A percentile compares a stretch with the other conserved stretches of the same genome.
Conservation (phyloP, 2,329 filamentous ascomycete genomes). For the Acrocalymma vagum region DNA sequence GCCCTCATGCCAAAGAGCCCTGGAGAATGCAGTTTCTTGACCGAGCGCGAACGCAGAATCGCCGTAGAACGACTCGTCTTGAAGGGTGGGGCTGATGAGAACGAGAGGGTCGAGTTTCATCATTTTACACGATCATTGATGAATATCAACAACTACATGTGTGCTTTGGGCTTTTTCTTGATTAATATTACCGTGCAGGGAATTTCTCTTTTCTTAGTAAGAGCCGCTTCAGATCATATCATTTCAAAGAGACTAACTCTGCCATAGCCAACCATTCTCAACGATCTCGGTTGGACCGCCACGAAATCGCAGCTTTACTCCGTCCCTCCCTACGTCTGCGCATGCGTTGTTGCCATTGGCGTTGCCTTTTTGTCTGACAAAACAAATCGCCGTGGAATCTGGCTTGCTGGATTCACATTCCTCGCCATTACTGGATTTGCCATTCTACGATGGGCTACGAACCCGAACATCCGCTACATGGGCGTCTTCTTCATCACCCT, state of each 20-base stretch:
- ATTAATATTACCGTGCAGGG: conserved; percentile 68
- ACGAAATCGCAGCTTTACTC: conserved; percentile 50
- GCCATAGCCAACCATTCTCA: conserved; percentile 47
- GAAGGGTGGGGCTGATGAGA: conserved; percentile 57
- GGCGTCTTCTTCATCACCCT: conserved; percentile 65
- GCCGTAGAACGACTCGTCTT: conserved; percentile 60
- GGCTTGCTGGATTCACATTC: conserved; percentile 43
- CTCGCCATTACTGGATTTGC: conserved; percentile 62
- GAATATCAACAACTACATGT: conserved; percentile 68
- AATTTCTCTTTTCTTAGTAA: conserved; percentile 50
- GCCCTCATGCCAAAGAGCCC: conserved; percentile 63
- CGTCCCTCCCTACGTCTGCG: conserved; percentile 49
- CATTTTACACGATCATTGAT: conserved; percentile 62
- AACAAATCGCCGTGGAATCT: conserved; percentile 48
- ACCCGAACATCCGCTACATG: conserved; percentile 63
- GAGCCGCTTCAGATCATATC: conserved; percentile 1
- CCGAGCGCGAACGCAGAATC: conserved; percentile 62
- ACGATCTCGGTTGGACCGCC: conserved; percentile 46
- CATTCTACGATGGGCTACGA: conserved; percentile 63
- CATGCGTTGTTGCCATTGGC: conserved; percentile 44
- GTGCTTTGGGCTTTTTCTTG: conserved; percentile 65
- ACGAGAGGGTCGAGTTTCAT: conserved; percentile 57
- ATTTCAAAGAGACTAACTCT: conserved; percentile 10
- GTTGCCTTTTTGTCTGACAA: conserved; percentile 48
- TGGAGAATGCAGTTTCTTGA: conserved; percentile 59